These are phyloP conservation scores for Arthroderma uncinatum DNA, from an alignment of 2,329 filamentous ascomycete genomes.

Conservation along the genomic window DNA sequence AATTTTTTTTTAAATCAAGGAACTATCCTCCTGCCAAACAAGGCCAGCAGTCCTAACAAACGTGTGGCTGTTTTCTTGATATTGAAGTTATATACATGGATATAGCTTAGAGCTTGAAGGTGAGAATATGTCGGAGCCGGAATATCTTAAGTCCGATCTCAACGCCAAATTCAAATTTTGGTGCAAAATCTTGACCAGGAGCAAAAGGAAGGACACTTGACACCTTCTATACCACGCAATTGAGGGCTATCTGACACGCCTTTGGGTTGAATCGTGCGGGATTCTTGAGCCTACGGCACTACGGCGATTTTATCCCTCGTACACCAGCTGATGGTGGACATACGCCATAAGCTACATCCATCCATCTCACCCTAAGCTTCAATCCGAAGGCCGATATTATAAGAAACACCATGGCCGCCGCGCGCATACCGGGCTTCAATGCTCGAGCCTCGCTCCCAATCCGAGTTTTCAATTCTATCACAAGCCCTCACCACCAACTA, in stretches of 20 bases:
- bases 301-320: not conserved
- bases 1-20: not conserved
- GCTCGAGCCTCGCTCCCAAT: slow-evolving; percentile 5
- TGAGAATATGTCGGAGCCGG: not conserved
- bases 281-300: not conserved
- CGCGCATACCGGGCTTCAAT: slow-evolving; percentile 4
- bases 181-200: not conserved
- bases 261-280: not conserved
- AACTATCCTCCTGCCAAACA: not conserved
- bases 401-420: not conserved
- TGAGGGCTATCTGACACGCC: not conserved
- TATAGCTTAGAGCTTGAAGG: not conserved
- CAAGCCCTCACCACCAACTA: slow-evolving; percentile 19
- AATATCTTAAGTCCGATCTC: not conserved
- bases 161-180: not conserved
- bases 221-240: not conserved
- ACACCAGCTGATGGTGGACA: not conserved
- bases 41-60: not conserved
- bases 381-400: not conserved
- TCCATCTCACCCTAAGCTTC: not conserved
- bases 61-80: not conserved
- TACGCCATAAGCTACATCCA: not conserved
- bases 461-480: slow-evolving; percentile 16
- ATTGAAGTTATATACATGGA: not conserved
- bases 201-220: not conserved